These are phyloP conservation scores for Oryza coarctata DNA, from an alignment of 176 grass and related monocot species.

Conservation along the genomic window DNA sequence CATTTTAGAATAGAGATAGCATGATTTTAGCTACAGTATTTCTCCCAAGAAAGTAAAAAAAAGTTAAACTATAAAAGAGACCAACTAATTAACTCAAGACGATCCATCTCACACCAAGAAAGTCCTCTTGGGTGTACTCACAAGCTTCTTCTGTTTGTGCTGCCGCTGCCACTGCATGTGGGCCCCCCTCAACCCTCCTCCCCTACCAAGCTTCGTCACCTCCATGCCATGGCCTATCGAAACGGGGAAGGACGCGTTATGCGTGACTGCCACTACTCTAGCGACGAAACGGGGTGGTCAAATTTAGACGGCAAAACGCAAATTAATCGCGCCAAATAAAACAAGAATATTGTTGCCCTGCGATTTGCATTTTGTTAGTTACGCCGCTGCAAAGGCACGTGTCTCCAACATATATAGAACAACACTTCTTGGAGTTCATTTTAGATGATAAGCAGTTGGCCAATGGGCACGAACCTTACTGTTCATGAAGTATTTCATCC, in stretches of 20 bases:
- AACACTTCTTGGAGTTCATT: no score
- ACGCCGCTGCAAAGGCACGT: no score
- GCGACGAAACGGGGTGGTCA: not conserved
- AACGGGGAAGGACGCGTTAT: not conserved
- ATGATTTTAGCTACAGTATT: not conserved
- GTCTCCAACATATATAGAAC: no score
- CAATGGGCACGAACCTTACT: no score
- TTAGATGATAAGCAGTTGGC: no score
- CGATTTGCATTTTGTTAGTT: no score
- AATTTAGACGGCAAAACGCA: not conserved
- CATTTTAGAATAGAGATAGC: no score
- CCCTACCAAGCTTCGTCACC: slow-evolving; percentile 5
- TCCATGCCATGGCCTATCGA: slow-evolving; percentile 32
- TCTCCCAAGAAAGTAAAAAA: not conserved
- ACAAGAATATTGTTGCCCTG: not conserved
- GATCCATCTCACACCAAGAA: slow-evolving; percentile 26
- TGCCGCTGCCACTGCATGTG: not conserved
- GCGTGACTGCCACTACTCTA: not conserved
- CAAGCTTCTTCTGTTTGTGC: not conserved
- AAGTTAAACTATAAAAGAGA: not conserved
- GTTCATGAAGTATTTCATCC: no score
- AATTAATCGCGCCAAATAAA: not conserved
- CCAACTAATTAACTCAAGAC: not conserved
- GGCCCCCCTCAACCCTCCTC: not conserved
- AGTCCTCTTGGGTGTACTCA: slow-evolving; percentile 17